Evolutionary conservation across 768 basidiomycete genomes (phyloP).

Genomic region (Naematelia encephala): DNA sequence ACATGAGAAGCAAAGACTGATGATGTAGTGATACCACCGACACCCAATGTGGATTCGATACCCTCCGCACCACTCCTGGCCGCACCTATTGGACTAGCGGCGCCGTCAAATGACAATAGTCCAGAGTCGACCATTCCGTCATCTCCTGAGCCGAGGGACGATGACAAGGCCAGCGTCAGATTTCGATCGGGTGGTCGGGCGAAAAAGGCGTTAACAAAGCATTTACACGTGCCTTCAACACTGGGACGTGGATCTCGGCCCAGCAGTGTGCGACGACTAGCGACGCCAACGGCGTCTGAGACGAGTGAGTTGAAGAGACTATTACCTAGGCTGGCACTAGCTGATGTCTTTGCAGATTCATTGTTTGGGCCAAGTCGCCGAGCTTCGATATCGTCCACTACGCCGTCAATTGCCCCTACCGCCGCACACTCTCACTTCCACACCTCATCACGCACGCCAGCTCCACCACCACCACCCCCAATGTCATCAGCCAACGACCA

Average conservation of each 20-base stretch:
- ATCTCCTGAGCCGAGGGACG: background rate
- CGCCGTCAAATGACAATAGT: background rate
- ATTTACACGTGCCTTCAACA: conserved; percentile 41
- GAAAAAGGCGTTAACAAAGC: conserved; percentile 21
- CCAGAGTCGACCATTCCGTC: background rate
- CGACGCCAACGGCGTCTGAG: background rate
- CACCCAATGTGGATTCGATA: conserved; percentile 1
- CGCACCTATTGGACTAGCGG: background rate
- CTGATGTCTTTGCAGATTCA: conserved; percentile 1
- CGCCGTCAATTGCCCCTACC: conserved; percentile 39
- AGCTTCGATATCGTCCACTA: conserved; percentile 19
- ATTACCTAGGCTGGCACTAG: background rate
- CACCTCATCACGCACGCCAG: conserved; percentile 40
- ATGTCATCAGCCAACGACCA: conserved; percentile 43
- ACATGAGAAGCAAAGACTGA: background rate
- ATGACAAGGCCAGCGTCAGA: background rate
- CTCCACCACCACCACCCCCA: conserved; percentile 55
- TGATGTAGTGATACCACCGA: background rate
- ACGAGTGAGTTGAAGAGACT: conserved; percentile 9
- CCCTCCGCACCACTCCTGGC: background rate
- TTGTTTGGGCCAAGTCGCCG: conserved; percentile 17
- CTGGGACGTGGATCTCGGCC: conserved; percentile 9
- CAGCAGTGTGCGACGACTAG: conserved; percentile 20
- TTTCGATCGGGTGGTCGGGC: background rate
- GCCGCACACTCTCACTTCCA: conserved; percentile 23